Evolutionary conservation across 2,329 filamentous ascomycete genomes (phyloP).

Genomic region (Talaromyces verruculosus): DNA sequence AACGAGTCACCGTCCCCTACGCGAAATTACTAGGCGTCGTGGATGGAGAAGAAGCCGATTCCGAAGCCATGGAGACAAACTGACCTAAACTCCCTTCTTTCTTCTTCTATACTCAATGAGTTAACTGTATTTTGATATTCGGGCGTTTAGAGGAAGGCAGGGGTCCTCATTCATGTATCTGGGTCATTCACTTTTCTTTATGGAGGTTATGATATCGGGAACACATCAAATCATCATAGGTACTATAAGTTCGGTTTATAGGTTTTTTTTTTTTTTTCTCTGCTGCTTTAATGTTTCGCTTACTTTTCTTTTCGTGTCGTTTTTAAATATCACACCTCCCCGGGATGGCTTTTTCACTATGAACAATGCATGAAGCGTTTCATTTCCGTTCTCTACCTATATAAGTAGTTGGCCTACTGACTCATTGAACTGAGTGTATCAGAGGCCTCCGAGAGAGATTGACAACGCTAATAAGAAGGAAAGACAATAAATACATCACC

Average conservation of each 20-base stretch:
- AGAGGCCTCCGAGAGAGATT: neutral
- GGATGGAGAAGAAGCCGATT: constrained; percentile 34
- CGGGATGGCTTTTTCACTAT: neutral
- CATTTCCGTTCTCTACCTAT: neutral
- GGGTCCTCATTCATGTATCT: neutral
- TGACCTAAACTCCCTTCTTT: neutral
- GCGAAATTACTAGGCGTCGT: constrained; percentile 71
- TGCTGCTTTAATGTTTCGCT: neutral
- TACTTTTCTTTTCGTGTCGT: constrained; percentile 1
- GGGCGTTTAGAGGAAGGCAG: constrained; percentile 4
- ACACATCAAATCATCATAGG: neutral
- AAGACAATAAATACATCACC: neutral
- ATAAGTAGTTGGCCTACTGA: neutral
- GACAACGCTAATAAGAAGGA: constrained; percentile 5
- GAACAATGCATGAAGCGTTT: constrained; percentile 5
- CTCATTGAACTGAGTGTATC: neutral
- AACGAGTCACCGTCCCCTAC: constrained; percentile 92
- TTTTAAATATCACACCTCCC: neutral
- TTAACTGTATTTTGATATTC: constrained; percentile 5
- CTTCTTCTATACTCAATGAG: neutral
- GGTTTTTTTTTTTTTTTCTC: neutral
- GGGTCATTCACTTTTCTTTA: neutral
- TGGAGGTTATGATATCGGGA: neutral
- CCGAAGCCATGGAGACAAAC: constrained; percentile 33
- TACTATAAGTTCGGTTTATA: neutral